phyloP scores from a whole-genome alignment of 2,329 filamentous ascomycete species.

The Penicillium decumbens region DNA sequence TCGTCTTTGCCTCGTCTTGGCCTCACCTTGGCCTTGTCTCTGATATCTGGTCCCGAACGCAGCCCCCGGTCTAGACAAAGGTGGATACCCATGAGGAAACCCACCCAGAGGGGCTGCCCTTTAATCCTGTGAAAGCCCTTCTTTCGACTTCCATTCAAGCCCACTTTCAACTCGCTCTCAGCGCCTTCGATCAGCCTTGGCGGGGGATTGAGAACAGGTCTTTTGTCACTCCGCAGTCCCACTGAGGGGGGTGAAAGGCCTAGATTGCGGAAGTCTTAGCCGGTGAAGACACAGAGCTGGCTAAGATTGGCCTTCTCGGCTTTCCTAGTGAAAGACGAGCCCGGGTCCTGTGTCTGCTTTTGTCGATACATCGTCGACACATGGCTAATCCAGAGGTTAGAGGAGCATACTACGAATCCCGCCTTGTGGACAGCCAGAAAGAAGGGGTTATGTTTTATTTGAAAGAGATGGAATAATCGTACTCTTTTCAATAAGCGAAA shows the following conservation, averaged over 20 bases:
- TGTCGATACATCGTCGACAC: background rate
- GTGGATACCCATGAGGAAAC: background rate
- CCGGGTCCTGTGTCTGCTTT: background rate
- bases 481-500: too few species aligned
- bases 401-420: constrained; percentile 1
- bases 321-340: too few species aligned
- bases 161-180: background rate
- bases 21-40: background rate
- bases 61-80: background rate
- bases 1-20: background rate
- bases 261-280: constrained; percentile 1
- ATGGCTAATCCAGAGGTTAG: background rate
- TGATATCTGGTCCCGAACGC: background rate
- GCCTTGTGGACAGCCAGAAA: constrained; percentile 3
- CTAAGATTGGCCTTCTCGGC: background rate
- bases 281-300: background rate
- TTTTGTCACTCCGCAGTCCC: background rate
- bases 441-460: too few species aligned
- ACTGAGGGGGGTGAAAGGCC: background rate
- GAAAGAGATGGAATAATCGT: too few species aligned
- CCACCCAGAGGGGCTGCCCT: background rate
- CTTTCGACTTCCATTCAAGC: background rate
- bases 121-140: background rate
- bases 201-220: background rate
- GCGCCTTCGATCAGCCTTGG: background rate